Evolutionary conservation across 1,284 basidiomycete genomes (phyloP), one percentile per base, ranked within the genome.

Genomic region (Afroboletus lepidellus): DNA sequence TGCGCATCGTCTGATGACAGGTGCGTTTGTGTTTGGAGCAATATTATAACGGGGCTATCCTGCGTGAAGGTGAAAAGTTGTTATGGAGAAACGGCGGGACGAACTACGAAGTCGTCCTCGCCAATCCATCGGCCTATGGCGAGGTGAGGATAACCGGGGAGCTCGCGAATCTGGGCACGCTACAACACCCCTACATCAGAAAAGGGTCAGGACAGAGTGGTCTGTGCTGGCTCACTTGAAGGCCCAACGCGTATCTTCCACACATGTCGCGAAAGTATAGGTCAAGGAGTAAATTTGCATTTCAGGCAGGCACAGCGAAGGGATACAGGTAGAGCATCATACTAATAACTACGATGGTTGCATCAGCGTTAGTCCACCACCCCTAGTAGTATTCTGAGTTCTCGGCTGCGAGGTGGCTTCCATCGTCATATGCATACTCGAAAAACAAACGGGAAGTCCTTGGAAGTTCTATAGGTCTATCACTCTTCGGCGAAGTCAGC

Each of bases 1-100:
- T 1, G 39, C 41, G 25, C 30, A 48, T 21, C 77, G 76, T 23
- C 82, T 77, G 27, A 90, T 71, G 25, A 90, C 84, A 27, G 87
- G 85, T 0, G 81, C 83, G 34, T 81, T 75, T 0, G 85, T 79
- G 38, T 81, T 83, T 1, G 89, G 88, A 3, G 88, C 87, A 55
- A 92, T 78, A 61, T 90, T 85, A 63, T 85, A 81, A 55, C 84
- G 71, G 8, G 78, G 79, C 46, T 67, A n/a, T 24, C n/a, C 21
- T 41, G 27, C 21, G 20, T n/a, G 20, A 36, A 21, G 8, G 11
- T 34, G 21, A 39, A 44, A 25, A 21, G 21, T 15, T 15, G 32
- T 16, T 12, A 3, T 15, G 13, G 21, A 18, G 13, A 23, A 30
- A 9, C 13, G 24, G 24, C 24, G 25, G 37, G 65, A 69, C 75